Evolutionary conservation across 2,329 filamentous ascomycete genomes (phyloP).

Genomic region (Venturia effusa): DNA sequence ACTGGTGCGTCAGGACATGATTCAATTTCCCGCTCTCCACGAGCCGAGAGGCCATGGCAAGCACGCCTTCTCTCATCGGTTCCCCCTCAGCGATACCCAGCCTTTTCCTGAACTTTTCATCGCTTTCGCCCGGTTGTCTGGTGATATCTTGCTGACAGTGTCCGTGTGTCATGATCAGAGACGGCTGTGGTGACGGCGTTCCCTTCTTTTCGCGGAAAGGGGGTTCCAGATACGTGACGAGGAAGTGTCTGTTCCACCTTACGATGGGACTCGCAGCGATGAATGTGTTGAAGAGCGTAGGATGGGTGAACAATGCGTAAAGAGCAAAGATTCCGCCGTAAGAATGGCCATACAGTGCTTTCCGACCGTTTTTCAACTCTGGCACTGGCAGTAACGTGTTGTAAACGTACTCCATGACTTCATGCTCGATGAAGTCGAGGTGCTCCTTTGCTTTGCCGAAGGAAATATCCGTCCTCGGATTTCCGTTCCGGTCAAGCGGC

Average conservation of each 20-base stretch:
- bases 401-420: slow-evolving; percentile 5
- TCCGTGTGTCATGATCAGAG: not conserved
- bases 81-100: not conserved
- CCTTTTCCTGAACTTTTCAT: not conserved
- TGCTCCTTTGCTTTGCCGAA: slow-evolving; percentile 4
- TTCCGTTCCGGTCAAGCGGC: not conserved
- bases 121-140: not conserved
- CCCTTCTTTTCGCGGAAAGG: not conserved
- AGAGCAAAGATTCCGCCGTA: slow-evolving; percentile 39
- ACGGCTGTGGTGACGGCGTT: not conserved
- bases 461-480: not conserved
- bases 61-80: not conserved
- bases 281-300: slow-evolving; percentile 33
- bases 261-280: slow-evolving; percentile 37
- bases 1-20: not conserved
- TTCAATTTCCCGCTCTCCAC: not conserved
- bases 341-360: slow-evolving; percentile 39
- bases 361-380: slow-evolving; percentile 23
- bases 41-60: not conserved
- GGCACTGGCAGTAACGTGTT: slow-evolving; percentile 18
- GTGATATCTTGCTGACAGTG: not conserved
- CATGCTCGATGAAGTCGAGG: not conserved
- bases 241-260: slow-evolving; percentile 31
- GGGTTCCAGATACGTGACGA: not conserved
- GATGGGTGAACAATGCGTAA: slow-evolving; percentile 32